Evolutionary conservation across 768 basidiomycete species (phyloP), one percentile per base, ranked within the genome.

Genomic region (Boletales sp.): DNA sequence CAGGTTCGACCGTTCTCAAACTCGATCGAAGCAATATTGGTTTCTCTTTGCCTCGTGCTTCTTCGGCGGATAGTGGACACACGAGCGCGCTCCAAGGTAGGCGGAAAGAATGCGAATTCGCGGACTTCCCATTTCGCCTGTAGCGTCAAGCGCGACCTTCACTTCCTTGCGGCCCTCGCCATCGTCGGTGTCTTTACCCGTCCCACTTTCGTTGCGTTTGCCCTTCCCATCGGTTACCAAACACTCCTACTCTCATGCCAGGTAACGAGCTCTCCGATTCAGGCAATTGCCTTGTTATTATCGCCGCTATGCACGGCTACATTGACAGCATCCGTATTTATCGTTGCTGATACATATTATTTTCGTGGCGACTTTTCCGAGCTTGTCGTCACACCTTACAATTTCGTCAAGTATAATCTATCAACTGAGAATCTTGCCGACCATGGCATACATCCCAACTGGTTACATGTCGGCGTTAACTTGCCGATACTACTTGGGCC

Each of bases 1-100:
- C 73, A 74, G 44, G 49, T 72, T 39, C 62, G 73, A 35, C 71
- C 72, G 2, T 74, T 74, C 51, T 72, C 72, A 17, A 74, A 72
- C 41, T 65, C 71, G 4, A 49, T 71, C 3, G 73, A 74, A 53
- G 59, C 69, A 2, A 46, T 66, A 3, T 39, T 69, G 15, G 42
- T 74, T 4, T 58, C 66, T 12, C 50, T 68, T 12, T 69, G 61
- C 32, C 59, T 73, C 5, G 56, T 60, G 10, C 50, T 61, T 15
- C 50, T 69, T 38, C 55, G 48, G 19, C 58, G 53, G 18, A 41
- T 72, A 18, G 31, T 46, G 11, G 46, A 54, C 17, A 38, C 19
- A 38, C 30, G 21, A 25, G 18, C 39, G 2, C 40, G 12, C 42
- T 40, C 37, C 37, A 40, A 48, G 28, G 21, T 33, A 15, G 41